These are phyloP conservation scores for Lavandula angustifolia DNA, from an alignment of 257 asterid genomes.

Conservation along the genomic window DNA sequence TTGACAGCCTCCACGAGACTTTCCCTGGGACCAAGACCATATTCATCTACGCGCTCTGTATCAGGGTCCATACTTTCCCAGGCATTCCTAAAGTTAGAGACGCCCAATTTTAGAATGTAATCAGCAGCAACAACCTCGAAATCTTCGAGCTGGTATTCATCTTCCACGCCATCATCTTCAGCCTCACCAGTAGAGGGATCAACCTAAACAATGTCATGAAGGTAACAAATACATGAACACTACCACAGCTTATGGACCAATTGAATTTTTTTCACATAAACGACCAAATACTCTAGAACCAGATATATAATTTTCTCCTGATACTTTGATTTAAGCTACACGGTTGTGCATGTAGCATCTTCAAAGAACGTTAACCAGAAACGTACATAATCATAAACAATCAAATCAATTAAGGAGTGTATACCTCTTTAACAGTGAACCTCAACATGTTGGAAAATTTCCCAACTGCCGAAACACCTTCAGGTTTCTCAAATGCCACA, in stretches of 20 bases:
- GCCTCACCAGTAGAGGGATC: conserved; percentile 95
- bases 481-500: conserved; percentile 96
- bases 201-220: conserved; percentile 49
- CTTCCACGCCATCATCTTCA: conserved; percentile 98
- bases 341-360: not conserved
- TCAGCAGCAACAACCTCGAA: conserved; percentile 92
- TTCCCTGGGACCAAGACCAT: conserved; percentile 97
- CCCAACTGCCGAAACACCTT: conserved; percentile 86
- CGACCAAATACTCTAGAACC: not conserved
- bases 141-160: conserved; percentile 96
- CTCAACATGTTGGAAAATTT: conserved; percentile 82
- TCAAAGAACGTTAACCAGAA: not conserved
- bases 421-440: conserved; percentile 93
- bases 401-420: conserved; percentile 20
- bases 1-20: conserved; percentile 84
- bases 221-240: conserved; percentile 9
- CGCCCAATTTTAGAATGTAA: conserved; percentile 84
- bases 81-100: conserved; percentile 92
- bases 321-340: conserved; percentile 5
- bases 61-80: conserved; percentile 92
- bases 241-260: conserved; percentile 3
- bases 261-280: conserved; percentile 14
- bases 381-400: not conserved
- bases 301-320: not conserved
- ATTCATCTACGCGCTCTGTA: conserved; percentile 77